These are phyloP conservation scores for Coniosporium tulheliwenetii DNA, from an alignment of 2,329 filamentous ascomycete species.

Conservation along the genomic window DNA sequence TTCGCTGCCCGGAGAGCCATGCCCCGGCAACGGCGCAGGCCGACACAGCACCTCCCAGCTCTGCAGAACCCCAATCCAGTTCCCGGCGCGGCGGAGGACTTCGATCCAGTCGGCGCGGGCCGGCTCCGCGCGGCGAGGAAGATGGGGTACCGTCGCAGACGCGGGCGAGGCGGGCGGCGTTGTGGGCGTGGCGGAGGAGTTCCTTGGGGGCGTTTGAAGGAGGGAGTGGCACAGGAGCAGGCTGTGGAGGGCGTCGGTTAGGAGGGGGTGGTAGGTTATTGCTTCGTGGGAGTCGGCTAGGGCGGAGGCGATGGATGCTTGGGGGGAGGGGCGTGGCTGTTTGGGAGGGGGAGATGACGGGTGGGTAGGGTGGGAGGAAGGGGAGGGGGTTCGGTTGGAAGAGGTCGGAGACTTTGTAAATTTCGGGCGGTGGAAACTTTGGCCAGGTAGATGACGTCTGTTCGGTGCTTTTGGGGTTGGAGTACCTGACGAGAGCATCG, in stretches of 20 bases:
- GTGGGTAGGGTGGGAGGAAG: constrained; percentile 37
- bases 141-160: constrained; percentile 68
- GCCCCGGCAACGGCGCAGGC: constrained; percentile 25
- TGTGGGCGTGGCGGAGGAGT: constrained; percentile 63
- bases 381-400: constrained; percentile 53
- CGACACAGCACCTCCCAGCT: constrained; percentile 58
- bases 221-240: constrained; percentile 67
- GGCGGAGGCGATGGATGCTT: constrained; percentile 17
- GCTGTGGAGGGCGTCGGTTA: constrained; percentile 65
- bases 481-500: constrained; percentile 29
- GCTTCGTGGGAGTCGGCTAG: constrained; percentile 40
- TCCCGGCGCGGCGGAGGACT: constrained; percentile 48
- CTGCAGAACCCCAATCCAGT: constrained; percentile 50
- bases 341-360: constrained; percentile 4
- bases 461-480: constrained; percentile 9
- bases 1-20: not conserved
- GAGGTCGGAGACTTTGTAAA: constrained; percentile 46
- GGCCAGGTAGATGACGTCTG: constrained; percentile 24
- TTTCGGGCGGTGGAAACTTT: constrained; percentile 30
- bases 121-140: constrained; percentile 56
- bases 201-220: constrained; percentile 66
- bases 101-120: constrained; percentile 70
- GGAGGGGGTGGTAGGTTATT: constrained; percentile 66
- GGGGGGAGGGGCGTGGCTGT: constrained; percentile 9
- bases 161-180: constrained; percentile 59